A percentile compares a stretch with the other conserved stretches of the same genome.
Evolutionary conservation across 306 rosid genomes (phyloP).

Genomic region (Rosa multiflora): DNA sequence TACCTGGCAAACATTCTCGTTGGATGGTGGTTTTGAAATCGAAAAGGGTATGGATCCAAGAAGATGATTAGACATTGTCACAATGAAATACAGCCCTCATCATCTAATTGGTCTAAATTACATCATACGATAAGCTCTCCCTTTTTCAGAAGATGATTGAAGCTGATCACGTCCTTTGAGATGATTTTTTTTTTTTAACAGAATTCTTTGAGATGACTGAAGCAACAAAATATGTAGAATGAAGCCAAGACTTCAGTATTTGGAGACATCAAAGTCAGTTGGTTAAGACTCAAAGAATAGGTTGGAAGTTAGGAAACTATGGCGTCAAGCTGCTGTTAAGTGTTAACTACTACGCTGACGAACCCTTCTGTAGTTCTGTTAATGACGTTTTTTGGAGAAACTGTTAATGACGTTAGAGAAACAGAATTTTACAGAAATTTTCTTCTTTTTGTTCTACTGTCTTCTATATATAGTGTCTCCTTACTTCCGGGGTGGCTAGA

Average conservation of each 20-base stretch:
- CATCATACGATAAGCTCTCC: neutral
- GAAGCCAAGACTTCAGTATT: neutral
- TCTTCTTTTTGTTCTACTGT: neutral
- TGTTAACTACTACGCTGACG: constrained; percentile 25
- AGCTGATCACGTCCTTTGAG: constrained; percentile 1
- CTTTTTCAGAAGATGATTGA: neutral
- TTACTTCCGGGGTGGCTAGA: constrained; percentile 19
- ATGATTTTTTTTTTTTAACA: neutral
- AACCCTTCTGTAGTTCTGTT: constrained; percentile 20
- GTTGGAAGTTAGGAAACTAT: constrained; percentile 3
- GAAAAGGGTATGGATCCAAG: constrained; percentile 29
- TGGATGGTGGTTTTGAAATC: constrained; percentile 23
- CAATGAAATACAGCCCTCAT: neutral
- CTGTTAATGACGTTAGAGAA: constrained; percentile 35
- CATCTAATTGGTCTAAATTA: neutral
- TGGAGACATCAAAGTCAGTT: constrained; percentile 7
- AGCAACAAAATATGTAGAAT: neutral
- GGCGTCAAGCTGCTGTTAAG: constrained; percentile 19
- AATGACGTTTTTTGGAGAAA: constrained; percentile 18
- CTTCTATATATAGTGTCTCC: constrained; percentile 39
- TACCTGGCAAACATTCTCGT: constrained; percentile 18
- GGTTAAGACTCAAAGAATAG: neutral
- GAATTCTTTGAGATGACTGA: neutral
- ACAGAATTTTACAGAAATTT: constrained; percentile 8
- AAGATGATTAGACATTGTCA: constrained; percentile 29